Percentiles rank a stretch among this genome's conserved stretches.
Conservation (phyloP, 352 stramenopile genomes). For the Globisporangium viniferum region DNA sequence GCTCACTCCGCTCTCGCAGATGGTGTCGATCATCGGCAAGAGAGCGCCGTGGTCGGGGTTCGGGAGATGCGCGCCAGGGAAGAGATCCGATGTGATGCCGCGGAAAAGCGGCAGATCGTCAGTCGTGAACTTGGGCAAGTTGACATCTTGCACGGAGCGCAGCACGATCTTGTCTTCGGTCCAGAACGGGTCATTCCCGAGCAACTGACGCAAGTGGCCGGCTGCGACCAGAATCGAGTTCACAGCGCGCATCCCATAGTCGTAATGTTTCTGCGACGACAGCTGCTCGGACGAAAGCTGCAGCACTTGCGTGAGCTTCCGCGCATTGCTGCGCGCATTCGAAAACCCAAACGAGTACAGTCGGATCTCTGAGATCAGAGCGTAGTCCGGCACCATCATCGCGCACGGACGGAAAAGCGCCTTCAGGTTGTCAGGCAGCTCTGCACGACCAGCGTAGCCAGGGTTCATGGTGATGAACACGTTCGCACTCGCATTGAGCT, state of each 20-base stretch:
- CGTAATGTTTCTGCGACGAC: slow-evolving; percentile 93
- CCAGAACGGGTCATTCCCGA: slow-evolving; percentile 86
- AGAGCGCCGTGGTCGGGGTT: slow-evolving; percentile 84
- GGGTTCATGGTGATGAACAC: slow-evolving; percentile 96
- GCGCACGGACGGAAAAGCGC: slow-evolving; percentile 92
- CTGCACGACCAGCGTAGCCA: slow-evolving; percentile 93
- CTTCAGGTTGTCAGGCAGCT: slow-evolving; percentile 94
- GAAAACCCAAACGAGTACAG: slow-evolving; percentile 93
- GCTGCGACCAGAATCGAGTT: slow-evolving; percentile 94
- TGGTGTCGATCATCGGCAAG: slow-evolving; percentile 77
- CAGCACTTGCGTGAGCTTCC: slow-evolving; percentile 92
- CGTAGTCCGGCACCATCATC: slow-evolving; percentile 96
- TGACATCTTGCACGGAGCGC: slow-evolving; percentile 92
- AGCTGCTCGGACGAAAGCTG: slow-evolving; percentile 93
- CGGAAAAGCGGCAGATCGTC: slow-evolving; percentile 92
- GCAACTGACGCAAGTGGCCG: slow-evolving; percentile 88
- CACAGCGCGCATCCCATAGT: slow-evolving; percentile 95
- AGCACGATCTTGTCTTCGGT: slow-evolving; percentile 92
- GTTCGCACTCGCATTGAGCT: slow-evolving; percentile 90
- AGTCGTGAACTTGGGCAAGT: slow-evolving; percentile 93
- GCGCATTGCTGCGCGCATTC: slow-evolving; percentile 84
- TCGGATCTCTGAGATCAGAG: slow-evolving; percentile 92
- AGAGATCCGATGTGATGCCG: slow-evolving; percentile 93
- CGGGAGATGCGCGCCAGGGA: slow-evolving; percentile 85
- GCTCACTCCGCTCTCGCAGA: slow-evolving; percentile 62